Conservation (phyloP, 805 yeast genomes). For the Blastobotrys terrestris region DNA sequence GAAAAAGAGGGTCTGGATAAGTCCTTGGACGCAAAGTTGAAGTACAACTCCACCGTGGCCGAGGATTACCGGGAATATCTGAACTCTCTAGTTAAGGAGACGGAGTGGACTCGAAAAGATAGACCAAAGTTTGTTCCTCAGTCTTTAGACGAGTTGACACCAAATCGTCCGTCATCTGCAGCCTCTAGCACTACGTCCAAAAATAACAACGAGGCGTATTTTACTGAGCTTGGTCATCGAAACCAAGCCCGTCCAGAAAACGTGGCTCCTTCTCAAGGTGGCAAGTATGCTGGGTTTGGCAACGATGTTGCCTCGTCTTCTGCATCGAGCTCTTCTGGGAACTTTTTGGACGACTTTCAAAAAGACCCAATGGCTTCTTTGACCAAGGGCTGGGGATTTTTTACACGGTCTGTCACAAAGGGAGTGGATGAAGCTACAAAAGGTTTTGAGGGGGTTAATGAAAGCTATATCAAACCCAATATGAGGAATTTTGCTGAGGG, state of each 20-base stretch:
- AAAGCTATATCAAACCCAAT: constrained; percentile 86
- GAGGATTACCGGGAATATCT: constrained; percentile 85
- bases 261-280: constrained; percentile 91
- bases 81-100: constrained; percentile 68
- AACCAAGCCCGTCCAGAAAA: constrained; percentile 70
- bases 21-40: constrained; percentile 56
- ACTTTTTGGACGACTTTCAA: constrained; percentile 28
- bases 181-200: constrained; percentile 31
- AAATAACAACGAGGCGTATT: constrained; percentile 71
- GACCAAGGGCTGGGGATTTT: constrained; percentile 89
- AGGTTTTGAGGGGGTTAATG: constrained; percentile 62
- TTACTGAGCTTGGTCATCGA: constrained; percentile 67
- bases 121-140: constrained; percentile 14
- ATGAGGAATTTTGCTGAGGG: constrained; percentile 71
- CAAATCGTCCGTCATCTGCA: constrained; percentile 8
- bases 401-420: constrained; percentile 77
- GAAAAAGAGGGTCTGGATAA: constrained; percentile 63
- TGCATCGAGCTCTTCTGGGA: constrained; percentile 3
- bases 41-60: constrained; percentile 89
- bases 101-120: constrained; percentile 41
- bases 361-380: constrained; percentile 90
- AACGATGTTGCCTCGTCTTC: constrained; percentile 15
- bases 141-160: constrained; percentile 5
- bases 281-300: constrained; percentile 88
- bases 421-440: constrained; percentile 39